Conservation (phyloP, 2,329 filamentous ascomycete genomes). For the Zymoseptoria crescenta region DNA sequence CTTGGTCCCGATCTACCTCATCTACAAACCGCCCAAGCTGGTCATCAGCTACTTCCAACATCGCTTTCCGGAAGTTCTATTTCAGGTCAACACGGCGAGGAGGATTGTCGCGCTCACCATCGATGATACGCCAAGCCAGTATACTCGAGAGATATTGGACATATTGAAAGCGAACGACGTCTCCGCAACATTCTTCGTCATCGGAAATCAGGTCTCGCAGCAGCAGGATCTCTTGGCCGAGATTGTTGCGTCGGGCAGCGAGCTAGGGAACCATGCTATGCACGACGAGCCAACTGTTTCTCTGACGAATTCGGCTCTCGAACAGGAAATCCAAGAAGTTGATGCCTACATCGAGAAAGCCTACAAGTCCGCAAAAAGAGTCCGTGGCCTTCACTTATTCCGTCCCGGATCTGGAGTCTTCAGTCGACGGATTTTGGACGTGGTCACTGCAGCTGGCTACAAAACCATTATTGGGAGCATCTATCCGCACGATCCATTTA, state of each 20-base stretch:
- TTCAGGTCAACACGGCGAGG: conserved; percentile 52
- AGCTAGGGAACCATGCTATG: conserved; percentile 82
- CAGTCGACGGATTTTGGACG: conserved; percentile 56
- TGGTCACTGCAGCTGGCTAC: conserved; percentile 57
- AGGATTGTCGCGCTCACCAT: conserved; percentile 76
- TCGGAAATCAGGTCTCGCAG: conserved; percentile 64
- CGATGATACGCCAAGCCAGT: conserved; percentile 71
- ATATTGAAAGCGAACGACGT: conserved; percentile 58
- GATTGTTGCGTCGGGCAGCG: conserved; percentile 47
- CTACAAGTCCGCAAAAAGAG: conserved; percentile 38
- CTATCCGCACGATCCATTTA: conserved; percentile 88
- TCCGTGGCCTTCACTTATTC: conserved; percentile 58
- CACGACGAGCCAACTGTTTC: conserved; percentile 67
- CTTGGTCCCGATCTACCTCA: conserved; percentile 50
- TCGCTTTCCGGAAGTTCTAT: conserved; percentile 72
- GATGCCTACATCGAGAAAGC: conserved; percentile 52
- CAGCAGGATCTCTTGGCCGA: conserved; percentile 43
- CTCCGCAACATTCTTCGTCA: conserved; percentile 80
- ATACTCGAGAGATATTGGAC: conserved; percentile 63
- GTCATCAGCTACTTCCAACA: conserved; percentile 63
- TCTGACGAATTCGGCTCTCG: conserved; percentile 53
- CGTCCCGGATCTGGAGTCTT: conserved; percentile 82
- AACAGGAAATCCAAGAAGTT: conserved; percentile 56
- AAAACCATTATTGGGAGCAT: conserved; percentile 71
- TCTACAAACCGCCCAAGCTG: conserved; percentile 73